Conservation (phyloP, 306 rosid species). For the Geum urbanum region DNA sequence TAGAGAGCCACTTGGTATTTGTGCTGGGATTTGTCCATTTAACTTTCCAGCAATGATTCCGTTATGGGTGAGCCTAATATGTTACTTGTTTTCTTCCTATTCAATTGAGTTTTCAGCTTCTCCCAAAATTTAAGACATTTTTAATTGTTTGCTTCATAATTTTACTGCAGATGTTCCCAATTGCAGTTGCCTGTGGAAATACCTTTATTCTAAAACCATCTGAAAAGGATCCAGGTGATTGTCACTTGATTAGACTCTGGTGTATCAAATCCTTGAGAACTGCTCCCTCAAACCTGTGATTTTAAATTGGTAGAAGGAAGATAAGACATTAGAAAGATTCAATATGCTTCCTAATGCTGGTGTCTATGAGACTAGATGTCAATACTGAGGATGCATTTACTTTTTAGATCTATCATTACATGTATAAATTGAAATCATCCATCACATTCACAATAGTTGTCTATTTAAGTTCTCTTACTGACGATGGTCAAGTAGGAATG, state of each 20-base stretch:
- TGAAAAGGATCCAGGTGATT: conserved; percentile 91
- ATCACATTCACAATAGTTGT: background rate
- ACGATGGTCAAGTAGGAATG: background rate
- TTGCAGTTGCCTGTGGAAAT: conserved; percentile 91
- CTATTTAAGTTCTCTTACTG: background rate
- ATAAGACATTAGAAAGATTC: background rate
- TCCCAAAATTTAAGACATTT: background rate
- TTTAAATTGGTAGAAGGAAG: background rate
- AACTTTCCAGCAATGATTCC: conserved; percentile 99
- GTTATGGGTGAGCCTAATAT: conserved; percentile 66
- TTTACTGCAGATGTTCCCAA: conserved; percentile 81
- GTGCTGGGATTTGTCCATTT: conserved; percentile 99
- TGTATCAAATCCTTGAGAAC: conserved; percentile 12
- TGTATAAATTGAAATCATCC: background rate
- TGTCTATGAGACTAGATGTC: no score
- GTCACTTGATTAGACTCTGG: background rate
- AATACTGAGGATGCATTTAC: no score
- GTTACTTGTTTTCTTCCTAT: background rate
- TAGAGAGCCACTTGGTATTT: conserved; percentile 89
- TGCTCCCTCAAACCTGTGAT: conserved; percentile 2
- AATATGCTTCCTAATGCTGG: background rate
- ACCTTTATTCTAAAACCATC: conserved; percentile 90
- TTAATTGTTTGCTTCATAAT: conserved; percentile 14
- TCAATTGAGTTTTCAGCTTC: background rate
- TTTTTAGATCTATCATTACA: background rate